phyloP scores from a whole-genome alignment of 2,329 filamentous ascomycete genomes.

The Orbilia oligospora region DNA sequence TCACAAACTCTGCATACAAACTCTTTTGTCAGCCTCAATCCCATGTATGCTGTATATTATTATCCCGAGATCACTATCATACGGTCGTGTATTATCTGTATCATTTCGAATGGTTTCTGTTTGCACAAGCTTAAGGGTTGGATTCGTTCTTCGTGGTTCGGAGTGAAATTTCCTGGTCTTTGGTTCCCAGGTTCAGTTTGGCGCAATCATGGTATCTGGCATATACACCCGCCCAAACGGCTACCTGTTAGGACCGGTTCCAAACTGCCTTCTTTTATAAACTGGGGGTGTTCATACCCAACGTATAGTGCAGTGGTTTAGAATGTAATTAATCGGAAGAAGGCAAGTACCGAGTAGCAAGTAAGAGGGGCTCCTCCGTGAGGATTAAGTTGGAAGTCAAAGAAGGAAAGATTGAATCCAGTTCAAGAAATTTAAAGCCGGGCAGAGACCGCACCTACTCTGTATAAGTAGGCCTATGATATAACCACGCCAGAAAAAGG shows the following conservation, averaged over 20 bases:
- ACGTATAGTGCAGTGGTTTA: constrained; percentile 7
- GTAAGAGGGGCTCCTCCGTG: constrained; percentile 21
- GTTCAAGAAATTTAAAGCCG: constrained; percentile 11
- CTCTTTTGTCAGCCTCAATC: constrained; percentile 11
- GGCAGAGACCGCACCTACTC: background rate
- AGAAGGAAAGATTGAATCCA: constrained; percentile 30
- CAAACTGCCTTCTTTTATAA: background rate
- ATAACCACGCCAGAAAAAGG: constrained; percentile 14
- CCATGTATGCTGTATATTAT: background rate
- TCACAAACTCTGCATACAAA: constrained; percentile 47
- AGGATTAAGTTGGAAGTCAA: constrained; percentile 19
- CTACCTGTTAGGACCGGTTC: background rate
- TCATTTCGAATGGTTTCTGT: constrained; percentile 34
- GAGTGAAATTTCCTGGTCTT: constrained; percentile 18
- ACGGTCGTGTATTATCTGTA: constrained; percentile 55
- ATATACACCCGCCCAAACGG: background rate
- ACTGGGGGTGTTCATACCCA: background rate
- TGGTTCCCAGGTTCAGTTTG: constrained; percentile 43
- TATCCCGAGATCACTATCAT: constrained; percentile 10
- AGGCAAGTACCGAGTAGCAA: background rate
- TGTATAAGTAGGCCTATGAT: constrained; percentile 1
- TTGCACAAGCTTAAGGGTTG: background rate
- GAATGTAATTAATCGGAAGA: constrained; percentile 9
- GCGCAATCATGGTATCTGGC: constrained; percentile 49
- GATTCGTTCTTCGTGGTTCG: constrained; percentile 1